Conservation (phyloP, 2,329 filamentous ascomycete species). For the Coniochaeta sp. region DNA sequence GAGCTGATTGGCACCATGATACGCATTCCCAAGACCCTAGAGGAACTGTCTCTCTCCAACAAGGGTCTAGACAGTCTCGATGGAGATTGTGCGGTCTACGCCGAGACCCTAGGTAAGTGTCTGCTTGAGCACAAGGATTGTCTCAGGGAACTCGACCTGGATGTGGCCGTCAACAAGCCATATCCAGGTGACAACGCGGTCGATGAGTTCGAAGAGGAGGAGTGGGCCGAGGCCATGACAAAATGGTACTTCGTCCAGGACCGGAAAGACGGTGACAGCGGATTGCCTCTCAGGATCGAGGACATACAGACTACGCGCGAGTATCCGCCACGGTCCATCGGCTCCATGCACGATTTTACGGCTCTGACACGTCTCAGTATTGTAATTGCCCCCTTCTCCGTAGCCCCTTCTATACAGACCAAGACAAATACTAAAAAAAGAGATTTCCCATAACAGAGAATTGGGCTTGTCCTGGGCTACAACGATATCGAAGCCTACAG, state of each 20-base stretch:
- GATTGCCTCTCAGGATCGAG: not conserved
- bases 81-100: not conserved
- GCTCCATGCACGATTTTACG: constrained; percentile 5
- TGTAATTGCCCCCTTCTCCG: not conserved
- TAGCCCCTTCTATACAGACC: not conserved
- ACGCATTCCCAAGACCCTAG: constrained; percentile 6
- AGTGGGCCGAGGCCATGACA: not conserved
- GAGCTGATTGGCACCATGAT: constrained; percentile 7
- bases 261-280: not conserved
- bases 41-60: constrained; percentile 4
- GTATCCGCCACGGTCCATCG: constrained; percentile 4
- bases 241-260: not conserved
- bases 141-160: constrained; percentile 6
- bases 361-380: constrained; percentile 5
- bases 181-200: not conserved
- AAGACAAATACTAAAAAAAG: not conserved
- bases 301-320: not conserved
- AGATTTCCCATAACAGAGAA: not conserved
- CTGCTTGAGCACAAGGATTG: constrained; percentile 5
- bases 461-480: not conserved
- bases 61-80: not conserved
- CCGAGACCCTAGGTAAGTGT: constrained; percentile 5
- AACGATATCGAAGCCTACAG: not conserved
- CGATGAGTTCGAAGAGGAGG: not conserved
- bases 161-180: not conserved